A percentile compares a stretch with the other conserved stretches of the same genome.
Evolutionary conservation across 2,329 filamentous ascomycete genomes (phyloP).

Genomic region (Diaporthe vaccinii): DNA sequence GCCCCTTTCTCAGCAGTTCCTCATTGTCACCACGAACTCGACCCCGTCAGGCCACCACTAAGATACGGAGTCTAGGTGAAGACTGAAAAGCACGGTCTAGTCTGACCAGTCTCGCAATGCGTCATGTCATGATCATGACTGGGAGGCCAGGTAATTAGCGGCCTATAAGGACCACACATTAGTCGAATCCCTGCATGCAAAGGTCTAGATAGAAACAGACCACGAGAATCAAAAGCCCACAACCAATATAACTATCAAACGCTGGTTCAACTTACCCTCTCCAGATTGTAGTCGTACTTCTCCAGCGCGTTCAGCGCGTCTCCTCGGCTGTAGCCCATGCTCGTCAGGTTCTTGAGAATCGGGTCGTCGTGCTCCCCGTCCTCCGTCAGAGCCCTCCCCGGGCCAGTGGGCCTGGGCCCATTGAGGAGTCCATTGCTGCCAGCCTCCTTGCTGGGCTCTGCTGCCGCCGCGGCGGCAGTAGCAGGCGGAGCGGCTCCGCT

Average conservation of each 20-base stretch:
- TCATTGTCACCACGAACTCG: too few relatives aligned
- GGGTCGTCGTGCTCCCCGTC: slow-evolving; percentile 90
- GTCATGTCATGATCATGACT: slow-evolving; percentile 55
- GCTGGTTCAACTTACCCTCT: slow-evolving; percentile 76
- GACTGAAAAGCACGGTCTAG: not conserved
- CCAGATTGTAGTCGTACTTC: slow-evolving; percentile 95
- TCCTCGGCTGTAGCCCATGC: slow-evolving; percentile 86
- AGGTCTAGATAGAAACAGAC: not conserved
- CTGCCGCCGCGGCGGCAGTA: slow-evolving; percentile 42
- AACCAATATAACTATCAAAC: not conserved
- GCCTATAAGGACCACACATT: slow-evolving; percentile 54
- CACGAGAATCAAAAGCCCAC: slow-evolving; percentile 9
- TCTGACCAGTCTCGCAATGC: not conserved
- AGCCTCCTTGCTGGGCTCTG: slow-evolving; percentile 46
- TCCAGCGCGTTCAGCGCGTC: slow-evolving; percentile 86
- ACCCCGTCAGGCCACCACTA: not conserved
- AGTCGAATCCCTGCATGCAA: not conserved
- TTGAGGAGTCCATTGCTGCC: slow-evolving; percentile 39
- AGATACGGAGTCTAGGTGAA: not conserved
- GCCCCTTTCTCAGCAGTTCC: too few relatives aligned
- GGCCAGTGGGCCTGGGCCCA: slow-evolving; percentile 43
- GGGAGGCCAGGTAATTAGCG: slow-evolving; percentile 68
- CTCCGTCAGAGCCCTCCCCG: slow-evolving; percentile 78
- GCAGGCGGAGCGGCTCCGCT: slow-evolving; percentile 46
- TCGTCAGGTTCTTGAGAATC: slow-evolving; percentile 88